Base-by-base conservation (phyloP, 805 yeast genomes). In the Saccharomycopsis malanga region DNA sequence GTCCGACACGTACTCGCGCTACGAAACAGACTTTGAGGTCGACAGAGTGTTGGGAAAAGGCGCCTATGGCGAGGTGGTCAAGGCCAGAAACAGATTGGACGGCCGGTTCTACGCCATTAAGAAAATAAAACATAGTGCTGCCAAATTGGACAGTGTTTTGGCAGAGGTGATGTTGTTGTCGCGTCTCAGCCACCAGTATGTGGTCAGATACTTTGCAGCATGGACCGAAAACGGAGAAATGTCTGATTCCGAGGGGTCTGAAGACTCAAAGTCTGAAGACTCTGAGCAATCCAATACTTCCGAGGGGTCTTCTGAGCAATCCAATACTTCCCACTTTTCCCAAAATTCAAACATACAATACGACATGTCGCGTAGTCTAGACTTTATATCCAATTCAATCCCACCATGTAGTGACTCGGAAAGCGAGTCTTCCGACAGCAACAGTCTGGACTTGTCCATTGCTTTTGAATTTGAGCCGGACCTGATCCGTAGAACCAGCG, bases 1-100 rank as follows among this genome's bases (percentile, higher is more conserved):
- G 15, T 36, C 29, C 9, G 44, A 41, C 30, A 20, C 20, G 18
- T 64, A 70, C 48, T 87, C 96, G 0, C 71, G 98, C 53, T 93
- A 91, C 60, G 84, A 81, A 3, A 78, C 89, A 53, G 99, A 93
- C 61, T 93, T 94, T 63, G 98, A 93, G 62, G 98, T 93, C 60
- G 84, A 87, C 38, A 93, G 91, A 0, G 77, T 82, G 18, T 66
- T 93, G 6, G 99, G 99, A 2, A 79, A 81, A 56, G 99, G 99
- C 34, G 99, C 95, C 0, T 93, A 84, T 65, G 99, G 99, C 4
- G 97, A 93, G 62, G 99, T 93, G 6, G 96, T 93, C n/a, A 89
- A 91, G 58, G 98, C 93, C 0, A 71, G 98, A 52, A 91, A 89
- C 61, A 76, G 89, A 49, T 74, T 93, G 54, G 99, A 93, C 61